Base-by-base conservation (phyloP, 495 filamentous ascomycete genomes). In the Penicillium pancosmium region DNA sequence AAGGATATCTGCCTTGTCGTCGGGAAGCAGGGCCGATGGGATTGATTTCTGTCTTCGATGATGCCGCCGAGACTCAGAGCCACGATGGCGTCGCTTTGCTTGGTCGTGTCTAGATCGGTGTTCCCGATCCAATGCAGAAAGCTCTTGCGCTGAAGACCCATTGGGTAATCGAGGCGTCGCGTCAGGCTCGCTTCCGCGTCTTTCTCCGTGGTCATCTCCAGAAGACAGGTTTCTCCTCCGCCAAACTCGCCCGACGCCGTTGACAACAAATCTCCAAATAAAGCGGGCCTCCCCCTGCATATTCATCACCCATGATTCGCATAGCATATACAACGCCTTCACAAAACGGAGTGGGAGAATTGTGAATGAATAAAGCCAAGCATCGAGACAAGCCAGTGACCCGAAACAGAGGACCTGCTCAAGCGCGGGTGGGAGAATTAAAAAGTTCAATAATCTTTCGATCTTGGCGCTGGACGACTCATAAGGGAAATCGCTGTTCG, bases 351-450 rank as follows among this genome's bases (percentile, higher is more conserved):
- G 80, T 11, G 94, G 94, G 7, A 98, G 76, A 33, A 99, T 92
- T 0, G 95, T 99, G 59, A 98, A 96, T 0, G 92, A 92, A 73
- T 95, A 92, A 5, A 98, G 81, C 94, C 93, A 99, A n/a, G 92
- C 88, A 76, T 99, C 94, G 33, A 98, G 78, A 71, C 94, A 98
- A 31, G 93, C 91, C 21, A 97, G 67, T 10, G 88, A 84, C 7
- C 94, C 94, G 76, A 99, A 98, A 63, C 84, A 85, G 18, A 99
- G 80, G 1, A 91, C 84, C 54, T 88, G 84, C 73, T 99, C 94
- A n/a, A 99, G 77, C 52, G 86, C 87, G 8, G 83, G 85, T 8
- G 93, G 91, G 5, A 98, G 78, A 18, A 91, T 73, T 8, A 98
- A 75, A 70, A 97, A 93, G 68, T 98, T 97, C 56, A 88, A 78